phyloP scores from a whole-genome alignment of 805 yeast species.

The Candida andamanensis region DNA sequence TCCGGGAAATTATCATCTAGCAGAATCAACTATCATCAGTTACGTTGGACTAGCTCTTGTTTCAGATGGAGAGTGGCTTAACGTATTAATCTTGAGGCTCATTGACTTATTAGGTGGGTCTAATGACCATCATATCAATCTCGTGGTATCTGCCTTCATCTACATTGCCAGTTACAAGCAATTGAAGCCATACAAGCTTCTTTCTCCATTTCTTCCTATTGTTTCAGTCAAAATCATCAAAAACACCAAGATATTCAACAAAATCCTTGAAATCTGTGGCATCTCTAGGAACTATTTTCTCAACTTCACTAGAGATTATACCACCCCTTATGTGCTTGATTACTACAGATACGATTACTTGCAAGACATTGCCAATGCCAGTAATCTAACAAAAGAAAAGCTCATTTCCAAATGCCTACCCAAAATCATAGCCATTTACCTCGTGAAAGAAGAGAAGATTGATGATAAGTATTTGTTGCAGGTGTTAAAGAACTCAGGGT shows the following conservation, averaged over 20 bases:
- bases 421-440: constrained; percentile 52
- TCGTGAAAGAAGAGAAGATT: constrained; percentile 46
- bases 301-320: constrained; percentile 62
- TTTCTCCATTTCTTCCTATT: constrained; percentile 75
- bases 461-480: constrained; percentile 47
- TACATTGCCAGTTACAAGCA: constrained; percentile 51
- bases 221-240: constrained; percentile 61
- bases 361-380: constrained; percentile 53
- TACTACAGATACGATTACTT: constrained; percentile 61
- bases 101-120: constrained; percentile 61
- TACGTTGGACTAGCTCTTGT: constrained; percentile 64
- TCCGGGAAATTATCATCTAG: constrained; percentile 31
- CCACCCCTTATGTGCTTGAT: constrained; percentile 71
- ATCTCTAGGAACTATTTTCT: constrained; percentile 60
- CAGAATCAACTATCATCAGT: constrained; percentile 54
- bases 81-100: constrained; percentile 59
- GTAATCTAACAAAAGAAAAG: constrained; percentile 40
- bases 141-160: constrained; percentile 62
- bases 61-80: constrained; percentile 62
- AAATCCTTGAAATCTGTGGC: constrained; percentile 61
- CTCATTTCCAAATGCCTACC: constrained; percentile 47
- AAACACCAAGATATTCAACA: constrained; percentile 50
- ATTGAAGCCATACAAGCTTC: constrained; percentile 70
- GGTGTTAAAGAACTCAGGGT: constrained; percentile 50
- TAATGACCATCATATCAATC: constrained; percentile 60